Evolutionary conservation across 306 rosid species (phyloP).

Genomic region (Quillaja saponaria): DNA sequence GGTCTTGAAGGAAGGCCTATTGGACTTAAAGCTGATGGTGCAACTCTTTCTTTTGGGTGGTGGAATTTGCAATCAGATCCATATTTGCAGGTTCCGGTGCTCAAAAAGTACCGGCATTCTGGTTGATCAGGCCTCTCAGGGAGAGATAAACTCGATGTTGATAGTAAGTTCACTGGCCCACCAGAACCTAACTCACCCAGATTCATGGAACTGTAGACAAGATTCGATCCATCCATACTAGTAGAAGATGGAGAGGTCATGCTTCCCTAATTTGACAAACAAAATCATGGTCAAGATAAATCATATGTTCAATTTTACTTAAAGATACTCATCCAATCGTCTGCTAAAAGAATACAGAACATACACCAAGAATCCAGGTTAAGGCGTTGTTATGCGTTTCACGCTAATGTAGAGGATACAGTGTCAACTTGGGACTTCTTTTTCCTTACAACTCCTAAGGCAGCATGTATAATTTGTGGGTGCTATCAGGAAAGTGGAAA

Average conservation of each 20-base stretch:
- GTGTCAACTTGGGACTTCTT: constrained; percentile 4
- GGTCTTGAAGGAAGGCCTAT: constrained; percentile 88
- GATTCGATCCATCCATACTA: constrained; percentile 58
- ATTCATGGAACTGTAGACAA: constrained; percentile 50
- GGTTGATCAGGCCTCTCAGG: constrained; percentile 92
- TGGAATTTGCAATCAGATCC: constrained; percentile 87
- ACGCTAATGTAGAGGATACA: not conserved
- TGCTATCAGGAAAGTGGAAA: no score
- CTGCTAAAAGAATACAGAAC: not conserved
- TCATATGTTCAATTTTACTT: constrained; percentile 4
- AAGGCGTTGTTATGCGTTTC: no score
- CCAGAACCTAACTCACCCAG: constrained; percentile 54
- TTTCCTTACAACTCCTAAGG: not conserved
- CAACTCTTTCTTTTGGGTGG: constrained; percentile 79
- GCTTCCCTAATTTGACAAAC: constrained; percentile 58
- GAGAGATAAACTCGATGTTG: constrained; percentile 46
- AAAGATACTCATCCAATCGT: not conserved
- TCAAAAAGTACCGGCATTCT: constrained; percentile 80
- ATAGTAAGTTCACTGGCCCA: constrained; percentile 44
- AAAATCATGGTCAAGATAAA: constrained; percentile 20
- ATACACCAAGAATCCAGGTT: not conserved
- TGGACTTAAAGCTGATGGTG: constrained; percentile 50
- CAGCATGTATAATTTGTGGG: not conserved
- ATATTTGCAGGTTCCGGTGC: constrained; percentile 84
- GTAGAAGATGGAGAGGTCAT: constrained; percentile 52